These are phyloP conservation scores for Diaporthe vaccinii DNA, from an alignment of 2,329 filamentous ascomycete species.

Conservation along the genomic window DNA sequence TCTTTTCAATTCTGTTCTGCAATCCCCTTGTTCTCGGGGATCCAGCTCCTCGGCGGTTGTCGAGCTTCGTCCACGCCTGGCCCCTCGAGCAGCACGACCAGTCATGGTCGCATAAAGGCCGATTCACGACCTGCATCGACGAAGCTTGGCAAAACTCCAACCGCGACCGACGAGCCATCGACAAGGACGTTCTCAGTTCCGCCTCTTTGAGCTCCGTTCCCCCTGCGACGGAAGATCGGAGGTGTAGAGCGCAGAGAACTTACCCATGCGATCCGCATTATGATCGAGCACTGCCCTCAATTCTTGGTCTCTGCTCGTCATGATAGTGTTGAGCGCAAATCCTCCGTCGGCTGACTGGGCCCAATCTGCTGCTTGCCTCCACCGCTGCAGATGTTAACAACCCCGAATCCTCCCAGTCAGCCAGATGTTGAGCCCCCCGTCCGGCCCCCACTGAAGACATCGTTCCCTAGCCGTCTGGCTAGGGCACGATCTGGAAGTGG, in stretches of 20 bases:
- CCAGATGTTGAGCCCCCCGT: constrained; percentile 36
- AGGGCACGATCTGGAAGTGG: constrained; percentile 34
- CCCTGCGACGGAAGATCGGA: constrained; percentile 26
- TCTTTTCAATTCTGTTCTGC: background rate
- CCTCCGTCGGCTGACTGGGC: constrained; percentile 35
- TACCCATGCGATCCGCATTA: constrained; percentile 30
- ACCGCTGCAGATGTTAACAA: background rate
- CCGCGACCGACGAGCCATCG: constrained; percentile 19
- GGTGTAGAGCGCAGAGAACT: constrained; percentile 36
- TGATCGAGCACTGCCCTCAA: background rate
- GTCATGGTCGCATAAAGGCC: background rate
- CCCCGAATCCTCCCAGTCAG: constrained; percentile 17
- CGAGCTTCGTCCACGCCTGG: background rate
- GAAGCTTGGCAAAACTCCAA: background rate
- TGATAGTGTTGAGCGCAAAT: constrained; percentile 35
- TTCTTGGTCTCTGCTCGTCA: background rate
- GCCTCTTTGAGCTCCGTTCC: constrained; percentile 24
- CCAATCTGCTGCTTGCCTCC: background rate
- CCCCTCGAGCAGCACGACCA: background rate
- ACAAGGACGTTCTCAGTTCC: constrained; percentile 35
- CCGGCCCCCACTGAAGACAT: constrained; percentile 33
- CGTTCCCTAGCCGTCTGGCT: background rate
- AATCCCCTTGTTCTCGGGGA: constrained; percentile 18
- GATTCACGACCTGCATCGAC: background rate
- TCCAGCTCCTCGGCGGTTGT: constrained; percentile 12